Base-by-base conservation (phyloP, 192 early-diverging fungal genomes). In the Coemansia sp. region DNA sequence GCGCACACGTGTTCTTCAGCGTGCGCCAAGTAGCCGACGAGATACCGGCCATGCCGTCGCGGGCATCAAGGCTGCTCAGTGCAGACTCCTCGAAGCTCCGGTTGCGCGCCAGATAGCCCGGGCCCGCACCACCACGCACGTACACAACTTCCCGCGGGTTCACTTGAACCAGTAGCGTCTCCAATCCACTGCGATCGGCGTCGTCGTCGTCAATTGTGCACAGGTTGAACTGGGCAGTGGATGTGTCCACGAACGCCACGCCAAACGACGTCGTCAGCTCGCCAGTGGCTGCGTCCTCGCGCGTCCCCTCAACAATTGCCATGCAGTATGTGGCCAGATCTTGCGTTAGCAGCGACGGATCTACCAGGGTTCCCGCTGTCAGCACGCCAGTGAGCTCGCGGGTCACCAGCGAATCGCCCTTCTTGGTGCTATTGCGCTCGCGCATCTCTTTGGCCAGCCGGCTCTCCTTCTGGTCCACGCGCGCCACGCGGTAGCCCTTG, bases 391-490 rank as follows among this genome's bases (percentile, higher is more conserved):
- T 90, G 31, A 97, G 68, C 53, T 97, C 89, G 34, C 95, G 83
- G 12, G 80, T 76, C 44, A 97, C 93, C 34, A 97, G 75, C 31
- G 86, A 86, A 45, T 91, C 90, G 39, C 88, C 71, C 60, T 81
- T 82, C 55, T 67, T 64, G 35, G 58, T 26, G 39, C 46, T 47
- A 34, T 58, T 72, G 34, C 84, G 78, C 60, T 93, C 92, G 40
- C 91, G 82, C 84, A 98, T 93, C 27, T 87, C 79, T 76, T 98
- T 98, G 15, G 90, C 93, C 27, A 98, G 78, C 5, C 90, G 86
- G 2, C 82, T 93, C 68, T 99, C 97, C 83, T 94, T 90, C 71
- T 99, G 97, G 66, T 97, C 95, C 4, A 99, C 97, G 34, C 85
- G 87, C 0, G 95, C 95, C 0, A 99, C 90, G 58, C 94, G 95